phyloP scores from a whole-genome alignment of 2,329 filamentous ascomycete species.

The Nemania sp. region DNA sequence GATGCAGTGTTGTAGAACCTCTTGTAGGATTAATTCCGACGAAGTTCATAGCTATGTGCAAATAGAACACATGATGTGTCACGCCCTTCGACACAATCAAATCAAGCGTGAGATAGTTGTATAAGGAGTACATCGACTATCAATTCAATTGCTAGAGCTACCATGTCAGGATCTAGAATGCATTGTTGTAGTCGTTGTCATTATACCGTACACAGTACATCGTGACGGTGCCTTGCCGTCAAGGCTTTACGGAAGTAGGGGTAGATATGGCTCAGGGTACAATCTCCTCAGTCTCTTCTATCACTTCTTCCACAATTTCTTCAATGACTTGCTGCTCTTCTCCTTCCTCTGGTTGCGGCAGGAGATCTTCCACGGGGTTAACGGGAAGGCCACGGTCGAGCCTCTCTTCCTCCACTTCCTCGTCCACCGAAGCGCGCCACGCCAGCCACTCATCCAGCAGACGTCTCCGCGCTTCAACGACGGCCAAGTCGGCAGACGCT shows the following conservation, averaged over 20 bases:
- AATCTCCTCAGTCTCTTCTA: constrained; percentile 84
- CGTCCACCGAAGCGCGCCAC: constrained; percentile 76
- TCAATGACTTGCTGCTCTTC: constrained; percentile 81
- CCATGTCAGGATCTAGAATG: no score
- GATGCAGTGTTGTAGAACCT: no score
- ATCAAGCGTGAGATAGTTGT: no score
- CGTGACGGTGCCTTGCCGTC: constrained; percentile 26
- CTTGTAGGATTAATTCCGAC: no score
- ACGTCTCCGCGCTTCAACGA: constrained; percentile 83
- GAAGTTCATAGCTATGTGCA: no score
- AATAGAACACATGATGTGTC: no score
- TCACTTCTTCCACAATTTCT: constrained; percentile 82
- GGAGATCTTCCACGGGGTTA: constrained; percentile 64
- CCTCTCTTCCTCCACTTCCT: constrained; percentile 73
- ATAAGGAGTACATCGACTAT: no score
- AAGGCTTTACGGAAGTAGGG: not conserved
- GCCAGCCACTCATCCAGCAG: constrained; percentile 86
- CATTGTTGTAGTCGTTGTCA: not conserved
- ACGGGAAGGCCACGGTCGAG: constrained; percentile 66
- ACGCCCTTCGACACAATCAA: no score
- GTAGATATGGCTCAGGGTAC: constrained; percentile 38
- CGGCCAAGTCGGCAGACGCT: constrained; percentile 89
- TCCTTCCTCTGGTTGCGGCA: constrained; percentile 63
- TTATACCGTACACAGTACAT: constrained; percentile 35
- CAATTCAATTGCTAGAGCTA: no score